Percentiles rank a stretch among this genome's conserved stretches.
phyloP scores from a whole-genome alignment of 78 protist species.

The Anaeramoeba ignava region DNA sequence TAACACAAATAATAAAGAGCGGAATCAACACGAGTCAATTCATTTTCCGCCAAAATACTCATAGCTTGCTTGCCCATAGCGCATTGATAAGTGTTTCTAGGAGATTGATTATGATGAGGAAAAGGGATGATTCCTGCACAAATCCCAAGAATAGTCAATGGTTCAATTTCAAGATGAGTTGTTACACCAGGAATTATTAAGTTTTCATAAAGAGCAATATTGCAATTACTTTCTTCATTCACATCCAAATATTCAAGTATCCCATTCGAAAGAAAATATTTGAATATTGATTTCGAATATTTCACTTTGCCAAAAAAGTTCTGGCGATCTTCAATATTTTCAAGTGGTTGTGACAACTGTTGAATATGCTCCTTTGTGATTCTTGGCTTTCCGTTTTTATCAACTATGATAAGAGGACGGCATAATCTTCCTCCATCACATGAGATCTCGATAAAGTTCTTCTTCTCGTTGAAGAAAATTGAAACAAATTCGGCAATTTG shows the following conservation, averaged over 20 bases:
- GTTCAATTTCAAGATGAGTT: constrained; percentile 98
- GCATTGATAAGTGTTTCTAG: constrained; percentile 97
- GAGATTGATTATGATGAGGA: constrained; percentile 98
- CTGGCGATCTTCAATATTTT: background rate
- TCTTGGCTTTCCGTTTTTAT: constrained; percentile 44
- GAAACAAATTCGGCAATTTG: constrained; percentile 65
- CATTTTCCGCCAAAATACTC: constrained; percentile 94
- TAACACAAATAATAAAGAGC: constrained; percentile 52
- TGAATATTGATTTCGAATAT: no score
- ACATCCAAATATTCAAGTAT: background rate
- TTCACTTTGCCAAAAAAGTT: no score
- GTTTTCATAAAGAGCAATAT: constrained; percentile 54
- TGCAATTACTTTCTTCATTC: constrained; percentile 17
- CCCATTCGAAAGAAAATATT: background rate
- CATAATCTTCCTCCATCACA: constrained; percentile 97
- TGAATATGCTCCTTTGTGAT: constrained; percentile 47
- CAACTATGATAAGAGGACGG: constrained; percentile 88
- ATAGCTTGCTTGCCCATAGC: constrained; percentile 99
- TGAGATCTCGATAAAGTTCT: constrained; percentile 66
- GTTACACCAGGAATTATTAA: constrained; percentile 29
- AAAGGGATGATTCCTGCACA: constrained; percentile 35
- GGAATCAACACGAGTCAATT: constrained; percentile 88
- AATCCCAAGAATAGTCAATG: constrained; percentile 90
- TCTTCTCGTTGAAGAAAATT: constrained; percentile 42
- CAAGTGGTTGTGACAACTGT: background rate